These are phyloP conservation scores for Geoglossum cookeanum DNA, from an alignment of 2,329 filamentous ascomycete species.

Conservation along the genomic window DNA sequence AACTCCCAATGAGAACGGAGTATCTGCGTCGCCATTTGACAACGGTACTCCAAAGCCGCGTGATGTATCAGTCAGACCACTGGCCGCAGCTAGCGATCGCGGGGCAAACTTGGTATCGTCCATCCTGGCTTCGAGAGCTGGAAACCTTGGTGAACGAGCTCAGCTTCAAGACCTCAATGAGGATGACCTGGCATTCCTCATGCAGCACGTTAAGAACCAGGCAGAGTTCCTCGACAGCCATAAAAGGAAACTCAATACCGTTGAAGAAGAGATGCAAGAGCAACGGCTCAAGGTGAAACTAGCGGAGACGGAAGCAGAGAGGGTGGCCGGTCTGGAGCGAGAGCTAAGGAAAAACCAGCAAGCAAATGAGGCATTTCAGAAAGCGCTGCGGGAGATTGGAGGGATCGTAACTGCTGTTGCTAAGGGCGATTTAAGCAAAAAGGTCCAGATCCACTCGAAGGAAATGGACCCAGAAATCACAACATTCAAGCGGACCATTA, in stretches of 20 bases:
- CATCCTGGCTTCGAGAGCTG: constrained; percentile 29
- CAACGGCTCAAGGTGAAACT: constrained; percentile 77
- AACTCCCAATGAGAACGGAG: constrained; percentile 52
- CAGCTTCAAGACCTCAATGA: constrained; percentile 41
- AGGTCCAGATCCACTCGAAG: constrained; percentile 6
- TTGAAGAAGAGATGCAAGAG: constrained; percentile 68
- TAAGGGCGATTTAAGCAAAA: constrained; percentile 8
- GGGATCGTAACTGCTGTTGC: constrained; percentile 8
- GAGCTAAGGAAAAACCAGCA: constrained; percentile 95
- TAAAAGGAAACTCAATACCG: constrained; percentile 65
- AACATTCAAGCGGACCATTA: constrained; percentile 8
- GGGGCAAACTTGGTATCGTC: constrained; percentile 24
- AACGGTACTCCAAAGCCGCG: constrained; percentile 26
- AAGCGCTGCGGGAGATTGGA: constrained; percentile 80
- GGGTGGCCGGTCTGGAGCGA: constrained; percentile 74
- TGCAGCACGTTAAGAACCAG: constrained; percentile 84
- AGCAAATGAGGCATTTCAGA: constrained; percentile 96
- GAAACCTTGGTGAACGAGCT: constrained; percentile 20
- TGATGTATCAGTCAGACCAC: not conserved
- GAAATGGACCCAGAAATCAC: constrained; percentile 8
- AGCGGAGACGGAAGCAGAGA: constrained; percentile 64
- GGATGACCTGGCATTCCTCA: constrained; percentile 67
- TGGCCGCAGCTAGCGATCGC: constrained; percentile 17
- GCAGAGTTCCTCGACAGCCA: constrained; percentile 81
- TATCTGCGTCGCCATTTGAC: constrained; percentile 41